A percentile compares a stretch with the other conserved stretches of the same genome.
These are phyloP conservation scores for Raphanus sativus DNA, from an alignment of 345 rosid genomes.

Conservation along the genomic window DNA sequence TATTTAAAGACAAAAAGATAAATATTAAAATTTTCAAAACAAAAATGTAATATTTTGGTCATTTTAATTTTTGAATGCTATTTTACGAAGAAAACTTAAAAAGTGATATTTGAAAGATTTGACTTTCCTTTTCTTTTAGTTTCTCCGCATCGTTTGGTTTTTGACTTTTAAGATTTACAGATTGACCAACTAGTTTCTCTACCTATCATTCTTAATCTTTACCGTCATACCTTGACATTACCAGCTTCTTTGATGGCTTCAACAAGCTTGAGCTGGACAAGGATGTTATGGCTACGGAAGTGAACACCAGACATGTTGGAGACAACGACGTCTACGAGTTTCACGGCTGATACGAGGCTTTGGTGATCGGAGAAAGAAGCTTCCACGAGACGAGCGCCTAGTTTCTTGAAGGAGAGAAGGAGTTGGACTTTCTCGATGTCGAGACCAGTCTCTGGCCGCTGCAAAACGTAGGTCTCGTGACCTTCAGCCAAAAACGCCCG, in stretches of 20 bases:
- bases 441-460: slow-evolving; percentile 62
- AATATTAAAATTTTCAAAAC: no score
- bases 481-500: slow-evolving; percentile 70
- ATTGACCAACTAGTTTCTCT: neutral
- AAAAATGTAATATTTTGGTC: no score
- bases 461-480: slow-evolving; percentile 60
- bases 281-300: slow-evolving; percentile 66
- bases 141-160: neutral
- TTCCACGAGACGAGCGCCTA: slow-evolving; percentile 57
- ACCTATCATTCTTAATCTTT: neutral
- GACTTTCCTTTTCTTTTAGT: no score
- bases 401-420: slow-evolving; percentile 55
- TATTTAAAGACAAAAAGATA: no score
- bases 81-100: no score
- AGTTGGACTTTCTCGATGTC: slow-evolving; percentile 74
- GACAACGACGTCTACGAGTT: slow-evolving; percentile 67
- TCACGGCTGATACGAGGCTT: slow-evolving; percentile 51
- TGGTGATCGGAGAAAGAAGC: slow-evolving; percentile 63
- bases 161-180: neutral
- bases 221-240: slow-evolving; percentile 57
- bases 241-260: slow-evolving; percentile 87
- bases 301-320: slow-evolving; percentile 87
- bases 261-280: slow-evolving; percentile 80
- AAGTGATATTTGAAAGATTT: no score
- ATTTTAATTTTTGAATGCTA: no score